Base-by-base conservation (phyloP, 805 yeast species). In the Suhomyces sp. region DNA sequence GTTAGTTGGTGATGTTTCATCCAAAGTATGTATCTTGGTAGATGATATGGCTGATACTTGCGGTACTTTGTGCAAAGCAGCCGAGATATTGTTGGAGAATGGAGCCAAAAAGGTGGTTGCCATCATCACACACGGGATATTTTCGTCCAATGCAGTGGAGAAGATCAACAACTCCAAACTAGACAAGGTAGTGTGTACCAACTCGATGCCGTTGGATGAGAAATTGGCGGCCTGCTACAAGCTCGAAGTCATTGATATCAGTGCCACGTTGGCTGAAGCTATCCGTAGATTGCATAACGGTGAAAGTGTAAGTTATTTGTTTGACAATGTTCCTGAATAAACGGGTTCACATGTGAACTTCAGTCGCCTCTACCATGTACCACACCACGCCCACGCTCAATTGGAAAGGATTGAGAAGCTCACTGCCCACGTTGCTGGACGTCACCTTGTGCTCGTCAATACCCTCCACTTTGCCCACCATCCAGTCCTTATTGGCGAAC, bases 41-140 rank as follows among this genome's bases (percentile, higher is more conserved):
- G 99, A 93, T 69, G 99, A 93, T 67, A 94, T 93, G 96, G 98
- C 98, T 37, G 99, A 93, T 66, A 93, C 99, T 4, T 93, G 98
- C 72, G 98, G 99, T 40, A 93, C 99, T 2, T 76, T 93, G 58
- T 94, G 89, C 57, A 93, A 93, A 70, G 98, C 98, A 1, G 93
- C 97, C 9, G 96, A 93, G 56, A 84, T 92, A 5, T 75, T 93
- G 54, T 72, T 91, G 57, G 85, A 81, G 20, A 84, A 89, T 58
- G 89, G 91, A 27, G 98, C 99, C 3, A 77, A 81, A 53, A 80
- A 83, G 56, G 98, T 94, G 21, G 82, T 93, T 57, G 97, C 98
- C 10, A 86, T 94, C 47, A 97, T 93, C 9, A 93, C 98, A 1
- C 99, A 93, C 66, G 99, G 98, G 50, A 89, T 93, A 39, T 85